A percentile compares a stretch with the other conserved stretches of the same genome.
Conservation (phyloP, 1,284 basidiomycete genomes). For the Cutaneotrichosporon sp. region DNA sequence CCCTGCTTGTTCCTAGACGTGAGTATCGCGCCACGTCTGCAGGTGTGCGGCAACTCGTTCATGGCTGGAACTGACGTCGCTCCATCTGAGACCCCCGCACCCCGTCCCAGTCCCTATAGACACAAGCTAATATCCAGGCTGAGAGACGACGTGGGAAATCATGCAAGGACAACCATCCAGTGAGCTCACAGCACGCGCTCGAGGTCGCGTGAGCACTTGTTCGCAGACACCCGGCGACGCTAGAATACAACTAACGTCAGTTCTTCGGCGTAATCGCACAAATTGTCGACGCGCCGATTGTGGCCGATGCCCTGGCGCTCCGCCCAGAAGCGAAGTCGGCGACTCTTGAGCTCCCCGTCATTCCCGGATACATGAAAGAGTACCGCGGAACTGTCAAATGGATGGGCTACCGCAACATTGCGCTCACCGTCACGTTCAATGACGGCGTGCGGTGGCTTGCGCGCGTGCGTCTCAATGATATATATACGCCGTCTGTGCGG, state of each 20-base stretch:
- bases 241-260: background rate
- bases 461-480: constrained; percentile 1
- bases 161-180: constrained; percentile 3
- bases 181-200: too few relatives aligned
- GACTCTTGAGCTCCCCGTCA: background rate
- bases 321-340: background rate
- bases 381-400: constrained; percentile 5
- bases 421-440: constrained; percentile 1
- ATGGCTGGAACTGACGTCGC: too few relatives aligned
- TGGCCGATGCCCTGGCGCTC: background rate
- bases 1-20: background rate
- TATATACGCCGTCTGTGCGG: background rate
- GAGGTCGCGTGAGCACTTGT: too few relatives aligned
- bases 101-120: too few relatives aligned
- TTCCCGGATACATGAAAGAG: background rate
- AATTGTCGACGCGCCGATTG: background rate
- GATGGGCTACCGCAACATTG: constrained; percentile 7
- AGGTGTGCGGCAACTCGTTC: too few relatives aligned
- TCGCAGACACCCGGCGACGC: too few relatives aligned
- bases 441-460: constrained; percentile 5
- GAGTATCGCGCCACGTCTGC: background rate
- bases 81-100: too few relatives aligned
- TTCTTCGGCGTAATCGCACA: constrained; percentile 1
- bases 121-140: background rate
- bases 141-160: background rate